Evolutionary conservation across 139 green algal genomes (phyloP), one percentile per base, ranked within the genome.

Genomic region (Yamagishiella unicocca): DNA sequence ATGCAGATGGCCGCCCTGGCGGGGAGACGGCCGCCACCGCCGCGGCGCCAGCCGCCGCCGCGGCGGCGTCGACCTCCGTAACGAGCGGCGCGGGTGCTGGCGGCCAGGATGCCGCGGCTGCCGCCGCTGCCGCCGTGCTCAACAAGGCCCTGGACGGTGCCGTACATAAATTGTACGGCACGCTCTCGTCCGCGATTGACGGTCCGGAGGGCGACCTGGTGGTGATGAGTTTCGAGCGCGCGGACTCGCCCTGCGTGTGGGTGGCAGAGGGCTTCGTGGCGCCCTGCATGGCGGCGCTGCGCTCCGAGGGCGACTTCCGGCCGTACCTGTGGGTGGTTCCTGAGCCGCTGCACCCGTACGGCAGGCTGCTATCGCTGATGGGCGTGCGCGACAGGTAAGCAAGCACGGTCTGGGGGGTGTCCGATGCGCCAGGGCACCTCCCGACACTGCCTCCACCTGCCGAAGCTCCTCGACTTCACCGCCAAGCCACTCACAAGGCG

Each of bases 281-380:
- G 8, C 68, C 93, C 27, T 35, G 68, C 9, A 14, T 14, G 0
- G 72, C 84, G 19, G 90, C 74, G 10, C 74, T 94, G 19, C 76
- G 71, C 27, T 82, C 42, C 6, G 71, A 85, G 29, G 83, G 58
- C 21, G 83, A 94, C 76, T 90, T 92, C 82, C 42, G 70, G 31
- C 93, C 93, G 1, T 94, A 89, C 72, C 88, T 96, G 21, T 85
- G 90, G 75, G 53, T 53, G 29, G 89, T 95, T 61, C 92, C 91
- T 50, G 50, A 53, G 19, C 38, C 80, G 38, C 74, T 89, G 3
- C 74, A 77, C 61, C 35, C 53, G 46, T 58, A 77, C 62, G 50
- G 9, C 61, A 70, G 81, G 25, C 50, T 92, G 40, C 46, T 90
- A n/a, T 35, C 64, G 22, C 19, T 85, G 8, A 80, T 92, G 71